A percentile compares a stretch with the other conserved stretches of the same genome.
These are phyloP conservation scores for Arabidopsis arenosa DNA, from an alignment of 345 rosid species.

Conservation along the genomic window DNA sequence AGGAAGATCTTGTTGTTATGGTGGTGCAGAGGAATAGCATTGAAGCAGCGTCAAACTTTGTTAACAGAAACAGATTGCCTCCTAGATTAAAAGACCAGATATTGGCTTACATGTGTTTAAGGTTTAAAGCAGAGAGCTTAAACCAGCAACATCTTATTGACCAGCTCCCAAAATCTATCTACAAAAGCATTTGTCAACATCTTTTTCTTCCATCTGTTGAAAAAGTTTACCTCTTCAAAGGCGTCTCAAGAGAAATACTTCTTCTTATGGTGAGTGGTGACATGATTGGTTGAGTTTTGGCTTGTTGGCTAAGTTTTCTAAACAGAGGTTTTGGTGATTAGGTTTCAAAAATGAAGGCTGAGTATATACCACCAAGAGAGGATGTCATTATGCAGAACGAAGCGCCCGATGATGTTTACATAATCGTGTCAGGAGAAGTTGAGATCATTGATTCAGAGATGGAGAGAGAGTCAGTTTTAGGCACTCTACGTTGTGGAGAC, in stretches of 20 bases:
- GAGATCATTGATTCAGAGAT: constrained; percentile 64
- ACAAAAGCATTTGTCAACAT: constrained; percentile 86
- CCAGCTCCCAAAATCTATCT: constrained; percentile 87
- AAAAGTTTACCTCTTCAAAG: constrained; percentile 77
- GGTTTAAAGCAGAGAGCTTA: constrained; percentile 90
- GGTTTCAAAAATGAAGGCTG: constrained; percentile 89
- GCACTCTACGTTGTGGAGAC: constrained; percentile 65
- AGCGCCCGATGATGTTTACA: constrained; percentile 84
- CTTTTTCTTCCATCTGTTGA: constrained; percentile 76
- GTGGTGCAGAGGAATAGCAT: constrained; percentile 82
- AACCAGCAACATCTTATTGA: constrained; percentile 84
- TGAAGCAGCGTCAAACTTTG: constrained; percentile 81
- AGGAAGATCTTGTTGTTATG: not conserved
- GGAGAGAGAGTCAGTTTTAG: constrained; percentile 63
- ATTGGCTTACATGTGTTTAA: constrained; percentile 88
- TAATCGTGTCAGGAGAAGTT: constrained; percentile 83
- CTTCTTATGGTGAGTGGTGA: constrained; percentile 59
- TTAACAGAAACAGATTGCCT: constrained; percentile 76
- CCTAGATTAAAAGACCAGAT: constrained; percentile 79
- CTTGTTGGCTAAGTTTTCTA: not conserved
- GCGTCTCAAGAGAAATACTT: constrained; percentile 65
- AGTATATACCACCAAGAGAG: constrained; percentile 91
- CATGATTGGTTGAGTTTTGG: not conserved
- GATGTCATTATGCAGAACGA: constrained; percentile 88
- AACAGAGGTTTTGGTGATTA: constrained; percentile 25